Base-by-base conservation (phyloP, 768 basidiomycete species). In the Clitopilus hobsonii region DNA sequence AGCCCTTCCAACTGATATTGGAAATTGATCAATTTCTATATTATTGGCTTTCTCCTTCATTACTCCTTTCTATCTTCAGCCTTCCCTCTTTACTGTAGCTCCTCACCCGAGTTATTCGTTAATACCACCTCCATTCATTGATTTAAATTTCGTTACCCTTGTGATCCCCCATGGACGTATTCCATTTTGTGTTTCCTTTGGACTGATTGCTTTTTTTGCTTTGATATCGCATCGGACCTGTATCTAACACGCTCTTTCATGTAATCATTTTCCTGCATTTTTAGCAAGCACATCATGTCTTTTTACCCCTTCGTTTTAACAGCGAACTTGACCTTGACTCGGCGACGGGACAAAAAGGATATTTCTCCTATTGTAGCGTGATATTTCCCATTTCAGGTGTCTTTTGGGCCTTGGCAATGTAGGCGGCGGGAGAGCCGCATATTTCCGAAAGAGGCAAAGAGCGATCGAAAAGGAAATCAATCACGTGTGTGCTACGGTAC, bases 231-330 rank as follows among this genome's bases (percentile, higher is more conserved):
- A 45, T 45, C 30, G 41, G 41, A 45, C 41, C 22, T 45, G 41
- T 45, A 45, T 45, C 41, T 45, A 45, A 20, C 41, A 45, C 41
- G 41, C 41, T 45, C 41, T 45, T 45, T 45, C 41, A 45, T 45
- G 41, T 45, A 45, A 45, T 45, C 22, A 45, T 18, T 45, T 45
- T 20, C 41, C 41, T 11, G 14, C 3, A 45, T 20, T 45, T 45
- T 45, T 20, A 45, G 10, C n/a, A 6, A 45, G 41, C 41, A 45
- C 18, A 45, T 41, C 18, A 10, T 41, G 6, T 41, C 38, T 30
- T 6, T 30, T 6, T 14, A 6, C 7, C 29, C 14, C 29, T 30
- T 6, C 6, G 29, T 30, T 30, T 30, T n/a, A 14, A n/a, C 13
- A 36, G 13, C 32, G n/a, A n/a, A n/a, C n/a, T n/a, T n/a, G n/a